Evolutionary conservation across 2,329 filamentous ascomycete genomes (phyloP), one percentile per base, ranked within the genome.

Genomic region (Claviceps sp.): DNA sequence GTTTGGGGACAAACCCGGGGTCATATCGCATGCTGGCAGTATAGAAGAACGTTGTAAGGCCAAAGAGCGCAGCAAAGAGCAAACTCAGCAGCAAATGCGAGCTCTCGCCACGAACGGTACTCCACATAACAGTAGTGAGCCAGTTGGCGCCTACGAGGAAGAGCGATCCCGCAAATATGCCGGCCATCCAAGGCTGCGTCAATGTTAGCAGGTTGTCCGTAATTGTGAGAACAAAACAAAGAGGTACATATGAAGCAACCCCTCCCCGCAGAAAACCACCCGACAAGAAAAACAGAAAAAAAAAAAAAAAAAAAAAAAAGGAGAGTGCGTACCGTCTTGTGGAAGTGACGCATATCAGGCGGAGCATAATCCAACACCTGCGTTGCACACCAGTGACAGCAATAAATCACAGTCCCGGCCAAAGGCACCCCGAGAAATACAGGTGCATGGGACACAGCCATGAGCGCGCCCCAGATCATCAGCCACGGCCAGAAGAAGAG

Each of bases 1-100:
- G 79, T 67, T 95, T 96, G 39, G 93, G 91, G 29, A 98, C 86
- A 62, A 85, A 96, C 16, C 93, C 93, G 0, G 93, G 93, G 64
- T 98, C 91, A 59, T 85, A 83, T 49, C 81, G 71, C 88, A 97
- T 96, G 58, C 85, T 83, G 50, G 83, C 79, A 56, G 82, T 75
- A 65, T 96, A 98, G 66, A 97, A 98, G 66, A 93, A 97, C 13
- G 78, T 68, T 9, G 83, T 91, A 6, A 90, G 68, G 45, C 73
- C 68, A 59, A 81, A 84, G 55, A 79, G 78, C 0, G 75, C 57
- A 23, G 73, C 74, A 63, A 97, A 96, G 1, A 80, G 57, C n/a
- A 94, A 59, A 66, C 96, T 97, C 51, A 86, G 71, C 37, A 95
- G 68, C n/a, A 82, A 80, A 60, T 85, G 80, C 1, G 76, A 59